Evolutionary conservation across 768 basidiomycete genomes (phyloP).

Genomic region (Hemileccinum impolitum): DNA sequence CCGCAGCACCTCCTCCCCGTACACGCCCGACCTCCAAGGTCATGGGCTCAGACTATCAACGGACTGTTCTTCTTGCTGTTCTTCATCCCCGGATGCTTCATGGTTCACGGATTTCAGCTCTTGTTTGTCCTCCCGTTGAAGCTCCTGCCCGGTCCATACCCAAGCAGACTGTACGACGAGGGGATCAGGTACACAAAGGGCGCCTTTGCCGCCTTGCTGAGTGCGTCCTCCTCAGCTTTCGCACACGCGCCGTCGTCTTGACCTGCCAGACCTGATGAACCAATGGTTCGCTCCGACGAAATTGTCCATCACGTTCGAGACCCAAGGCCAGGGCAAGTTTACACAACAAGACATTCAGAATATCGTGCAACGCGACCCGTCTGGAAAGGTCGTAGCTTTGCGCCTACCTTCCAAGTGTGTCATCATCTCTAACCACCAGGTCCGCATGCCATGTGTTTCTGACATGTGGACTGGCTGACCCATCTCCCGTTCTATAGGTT

Average conservation of each 20-base stretch:
- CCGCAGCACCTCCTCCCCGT: slow-evolving; percentile 49
- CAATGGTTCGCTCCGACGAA: slow-evolving; percentile 81
- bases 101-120: slow-evolving; percentile 73
- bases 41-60: slow-evolving; percentile 51
- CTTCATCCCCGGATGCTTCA: slow-evolving; percentile 63
- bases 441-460: slow-evolving; percentile 29
- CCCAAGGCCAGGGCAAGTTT: slow-evolving; percentile 61
- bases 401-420: slow-evolving; percentile 78
- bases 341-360: slow-evolving; percentile 54
- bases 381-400: slow-evolving; percentile 57
- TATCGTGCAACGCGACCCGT: slow-evolving; percentile 52
- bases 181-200: slow-evolving; percentile 82
- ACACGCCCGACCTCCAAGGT: slow-evolving; percentile 44
- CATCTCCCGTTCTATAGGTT: slow-evolving; percentile 38
- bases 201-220: slow-evolving; percentile 69
- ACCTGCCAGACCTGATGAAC: slow-evolving; percentile 62
- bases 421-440: slow-evolving; percentile 92
- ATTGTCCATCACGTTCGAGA: slow-evolving; percentile 71
- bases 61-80: slow-evolving; percentile 51
- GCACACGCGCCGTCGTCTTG: background rate
- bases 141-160: slow-evolving; percentile 56
- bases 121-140: slow-evolving; percentile 64
- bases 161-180: slow-evolving; percentile 56
- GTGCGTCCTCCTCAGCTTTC: slow-evolving; percentile 40
- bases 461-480: slow-evolving; percentile 4